Conservation (phyloP, 2,329 filamentous ascomycete genomes). For the Calonectria fujianensis region DNA sequence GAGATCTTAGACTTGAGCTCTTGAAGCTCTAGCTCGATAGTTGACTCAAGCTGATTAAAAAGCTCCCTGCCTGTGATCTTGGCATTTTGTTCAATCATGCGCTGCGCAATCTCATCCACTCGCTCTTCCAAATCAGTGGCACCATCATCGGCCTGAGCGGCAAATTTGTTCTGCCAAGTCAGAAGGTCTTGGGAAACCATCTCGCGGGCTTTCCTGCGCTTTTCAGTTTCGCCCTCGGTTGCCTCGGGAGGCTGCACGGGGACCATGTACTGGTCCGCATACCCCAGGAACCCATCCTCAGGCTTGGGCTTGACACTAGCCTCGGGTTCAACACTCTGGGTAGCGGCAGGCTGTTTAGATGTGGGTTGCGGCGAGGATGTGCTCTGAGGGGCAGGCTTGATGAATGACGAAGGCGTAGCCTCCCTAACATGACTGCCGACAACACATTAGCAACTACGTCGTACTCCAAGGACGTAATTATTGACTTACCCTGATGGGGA, state of each 20-base stretch:
- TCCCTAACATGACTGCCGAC: conserved; percentile 50
- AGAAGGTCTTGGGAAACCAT: conserved; percentile 86
- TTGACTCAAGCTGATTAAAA: conserved; percentile 80
- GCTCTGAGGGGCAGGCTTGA: conserved; percentile 59
- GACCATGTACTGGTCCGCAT: conserved; percentile 53
- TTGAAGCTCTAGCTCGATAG: conserved; percentile 77
- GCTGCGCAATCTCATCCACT: conserved; percentile 74
- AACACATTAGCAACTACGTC: conserved; percentile 31
- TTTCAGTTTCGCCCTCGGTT: conserved; percentile 70
- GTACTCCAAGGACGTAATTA: neutral
- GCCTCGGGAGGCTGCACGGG: conserved; percentile 67
- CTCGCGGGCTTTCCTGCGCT: conserved; percentile 76
- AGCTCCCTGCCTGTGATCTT: conserved; percentile 79
- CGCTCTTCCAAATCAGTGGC: conserved; percentile 82
- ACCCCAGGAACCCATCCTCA: conserved; percentile 55
- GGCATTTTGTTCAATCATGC: conserved; percentile 78
- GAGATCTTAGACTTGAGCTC: conserved; percentile 81
- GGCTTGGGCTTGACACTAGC: neutral
- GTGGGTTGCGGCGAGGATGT: conserved; percentile 59
- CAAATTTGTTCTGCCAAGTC: conserved; percentile 92
- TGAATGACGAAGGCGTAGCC: conserved; percentile 59
- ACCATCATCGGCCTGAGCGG: conserved; percentile 89
- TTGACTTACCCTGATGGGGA: conserved; percentile 44
- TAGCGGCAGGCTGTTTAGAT: conserved; percentile 44
- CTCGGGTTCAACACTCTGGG: conserved; percentile 40